These are phyloP conservation scores for Didymella lethalis DNA, from an alignment of 2,329 filamentous ascomycete genomes.

Conservation along the genomic window DNA sequence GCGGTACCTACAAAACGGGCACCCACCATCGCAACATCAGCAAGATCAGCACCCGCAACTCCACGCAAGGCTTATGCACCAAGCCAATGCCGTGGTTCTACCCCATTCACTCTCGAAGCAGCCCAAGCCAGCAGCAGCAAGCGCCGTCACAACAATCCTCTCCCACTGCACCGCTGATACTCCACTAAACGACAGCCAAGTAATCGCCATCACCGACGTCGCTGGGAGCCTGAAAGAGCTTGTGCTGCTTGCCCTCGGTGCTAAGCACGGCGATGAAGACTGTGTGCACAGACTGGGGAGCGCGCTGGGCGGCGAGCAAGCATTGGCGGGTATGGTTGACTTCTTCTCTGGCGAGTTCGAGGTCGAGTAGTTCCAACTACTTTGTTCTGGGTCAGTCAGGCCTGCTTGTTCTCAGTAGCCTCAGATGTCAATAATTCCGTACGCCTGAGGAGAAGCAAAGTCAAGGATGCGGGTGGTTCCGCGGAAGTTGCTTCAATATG, in stretches of 20 bases:
- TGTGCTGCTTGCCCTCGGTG: conserved; percentile 37
- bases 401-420: too few species aligned
- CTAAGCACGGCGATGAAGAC: conserved; percentile 26
- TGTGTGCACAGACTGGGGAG: conserved; percentile 25
- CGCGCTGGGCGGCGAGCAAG: conserved; percentile 33
- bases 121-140: conserved; percentile 2
- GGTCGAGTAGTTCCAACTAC: conserved; percentile 18
- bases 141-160: conserved; percentile 34
- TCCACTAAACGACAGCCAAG: conserved; percentile 34
- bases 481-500: too few species aligned
- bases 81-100: background rate
- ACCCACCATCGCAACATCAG: background rate
- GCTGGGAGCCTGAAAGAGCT: conserved; percentile 45
- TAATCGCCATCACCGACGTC: conserved; percentile 44
- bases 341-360: conserved; percentile 49
- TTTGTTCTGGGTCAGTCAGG: too few species aligned
- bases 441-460: too few species aligned
- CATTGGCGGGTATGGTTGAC: conserved; percentile 34
- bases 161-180: conserved; percentile 41
- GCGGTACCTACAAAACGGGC: background rate
- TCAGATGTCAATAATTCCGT: too few species aligned
- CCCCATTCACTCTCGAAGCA: background rate
- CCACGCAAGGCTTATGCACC: background rate
- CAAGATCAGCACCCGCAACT: background rate
- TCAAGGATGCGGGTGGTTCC: too few species aligned